phyloP scores from a whole-genome alignment of 2,329 filamentous ascomycete genomes.

The Fusarium circinatum region DNA sequence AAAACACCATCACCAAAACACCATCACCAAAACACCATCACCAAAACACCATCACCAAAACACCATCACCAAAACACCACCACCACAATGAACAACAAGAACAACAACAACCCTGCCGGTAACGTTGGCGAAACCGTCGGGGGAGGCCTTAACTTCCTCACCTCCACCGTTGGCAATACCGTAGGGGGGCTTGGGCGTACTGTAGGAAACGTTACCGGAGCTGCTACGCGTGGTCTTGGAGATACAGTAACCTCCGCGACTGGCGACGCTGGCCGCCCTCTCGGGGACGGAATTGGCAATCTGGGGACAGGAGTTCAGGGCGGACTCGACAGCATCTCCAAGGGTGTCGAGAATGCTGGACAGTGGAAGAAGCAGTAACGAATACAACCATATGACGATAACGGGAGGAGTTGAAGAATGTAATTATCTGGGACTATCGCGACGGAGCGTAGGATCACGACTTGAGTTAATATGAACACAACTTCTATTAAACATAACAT shows the following conservation, averaged over 20 bases:
- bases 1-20: neutral
- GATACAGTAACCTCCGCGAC: constrained; percentile 65
- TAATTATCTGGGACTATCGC: neutral
- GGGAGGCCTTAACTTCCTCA: constrained; percentile 53
- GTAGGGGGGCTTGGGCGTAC: constrained; percentile 54
- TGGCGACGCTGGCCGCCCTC: constrained; percentile 62
- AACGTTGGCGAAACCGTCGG: constrained; percentile 48
- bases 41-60: no score
- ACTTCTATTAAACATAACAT: neutral
- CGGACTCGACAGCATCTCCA: constrained; percentile 59
- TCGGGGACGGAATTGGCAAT: constrained; percentile 65
- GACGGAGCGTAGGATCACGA: neutral
- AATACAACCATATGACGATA: neutral
- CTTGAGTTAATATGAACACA: neutral
- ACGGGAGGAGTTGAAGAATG: neutral
- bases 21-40: neutral
- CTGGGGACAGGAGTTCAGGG: constrained; percentile 64
- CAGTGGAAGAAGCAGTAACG: constrained; percentile 60
- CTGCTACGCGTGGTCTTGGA: constrained; percentile 66
- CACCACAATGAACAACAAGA: constrained; percentile 39
- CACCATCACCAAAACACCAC: neutral
- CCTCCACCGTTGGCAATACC: constrained; percentile 54
- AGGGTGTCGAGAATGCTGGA: constrained; percentile 67
- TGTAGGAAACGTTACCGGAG: constrained; percentile 57
- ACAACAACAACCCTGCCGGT: constrained; percentile 42